A percentile compares a stretch with the other conserved stretches of the same genome.
Conservation (phyloP, 2,329 filamentous ascomycete genomes). For the Penicillium sp. region DNA sequence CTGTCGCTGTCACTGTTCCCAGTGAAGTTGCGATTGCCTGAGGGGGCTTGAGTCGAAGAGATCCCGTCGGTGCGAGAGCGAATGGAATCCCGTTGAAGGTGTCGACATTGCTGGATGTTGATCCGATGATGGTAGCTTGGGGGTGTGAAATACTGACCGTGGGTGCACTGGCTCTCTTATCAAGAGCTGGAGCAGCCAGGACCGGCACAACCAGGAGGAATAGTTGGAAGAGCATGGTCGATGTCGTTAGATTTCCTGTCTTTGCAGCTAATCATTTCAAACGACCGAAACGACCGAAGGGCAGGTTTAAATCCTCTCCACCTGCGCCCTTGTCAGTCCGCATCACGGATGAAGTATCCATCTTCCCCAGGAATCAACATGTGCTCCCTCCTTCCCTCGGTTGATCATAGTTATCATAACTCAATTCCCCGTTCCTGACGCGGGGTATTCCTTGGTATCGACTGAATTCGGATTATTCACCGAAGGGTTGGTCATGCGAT, state of each 20-base stretch:
- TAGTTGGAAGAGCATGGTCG: neutral
- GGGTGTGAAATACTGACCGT: conserved; percentile 56
- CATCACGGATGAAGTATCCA: neutral
- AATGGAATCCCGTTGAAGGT: conserved; percentile 75
- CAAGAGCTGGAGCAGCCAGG: neutral
- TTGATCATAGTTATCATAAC: neutral
- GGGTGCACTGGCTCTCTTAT: conserved; percentile 41
- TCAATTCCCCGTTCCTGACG: neutral
- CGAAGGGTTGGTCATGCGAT: neutral
- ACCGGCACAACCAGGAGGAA: neutral
- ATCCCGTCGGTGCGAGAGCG: conserved; percentile 67
- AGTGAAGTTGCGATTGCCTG: conserved; percentile 58
- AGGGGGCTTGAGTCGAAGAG: conserved; percentile 69
- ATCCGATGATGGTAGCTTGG: conserved; percentile 52
- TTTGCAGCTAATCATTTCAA: too few relatives aligned
- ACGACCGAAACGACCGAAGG: neutral
- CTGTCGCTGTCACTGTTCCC: conserved; percentile 63
- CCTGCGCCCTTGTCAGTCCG: neutral
- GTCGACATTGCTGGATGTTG: conserved; percentile 54
- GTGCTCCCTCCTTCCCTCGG: neutral
- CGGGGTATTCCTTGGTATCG: neutral
- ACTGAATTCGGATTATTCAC: neutral
- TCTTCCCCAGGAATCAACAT: neutral
- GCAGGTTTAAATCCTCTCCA: neutral
- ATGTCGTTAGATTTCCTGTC: too few relatives aligned